These are phyloP conservation scores for Alloteropsis semialata DNA, from an alignment of 176 grass and related monocot species.

Conservation along the genomic window DNA sequence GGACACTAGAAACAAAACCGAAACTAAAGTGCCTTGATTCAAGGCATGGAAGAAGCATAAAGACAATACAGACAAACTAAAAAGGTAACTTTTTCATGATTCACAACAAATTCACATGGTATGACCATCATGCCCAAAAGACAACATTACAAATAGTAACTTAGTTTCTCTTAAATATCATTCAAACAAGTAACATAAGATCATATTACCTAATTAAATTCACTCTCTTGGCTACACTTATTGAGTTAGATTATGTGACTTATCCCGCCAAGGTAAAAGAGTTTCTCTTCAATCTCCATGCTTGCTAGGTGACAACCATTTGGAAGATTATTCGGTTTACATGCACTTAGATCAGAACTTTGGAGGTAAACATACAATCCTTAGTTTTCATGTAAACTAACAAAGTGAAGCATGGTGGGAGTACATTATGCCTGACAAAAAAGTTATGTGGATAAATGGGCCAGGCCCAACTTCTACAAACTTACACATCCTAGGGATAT, in stretches of 20 bases:
- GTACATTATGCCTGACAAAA: no score
- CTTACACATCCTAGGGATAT: neutral
- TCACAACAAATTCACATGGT: neutral
- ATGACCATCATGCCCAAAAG: neutral
- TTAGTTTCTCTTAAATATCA: neutral
- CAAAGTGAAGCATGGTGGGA: no score
- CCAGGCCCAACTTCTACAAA: neutral
- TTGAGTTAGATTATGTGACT: neutral
- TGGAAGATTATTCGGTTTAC: no score
- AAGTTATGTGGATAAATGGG: neutral
- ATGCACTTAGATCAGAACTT: no score
- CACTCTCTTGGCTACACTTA: neutral
- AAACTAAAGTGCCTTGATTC: neutral
- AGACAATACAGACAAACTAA: neutral
- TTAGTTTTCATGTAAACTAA: no score
- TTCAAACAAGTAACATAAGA: neutral
- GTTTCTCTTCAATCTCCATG: no score
- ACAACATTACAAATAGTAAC: neutral
- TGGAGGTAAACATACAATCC: no score
- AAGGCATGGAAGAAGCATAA: neutral
- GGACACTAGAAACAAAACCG: neutral
- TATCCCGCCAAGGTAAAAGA: no score
- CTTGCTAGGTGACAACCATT: no score
- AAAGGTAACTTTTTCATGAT: neutral
- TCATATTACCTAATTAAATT: neutral